Base-by-base conservation (phyloP, 2,329 filamentous ascomycete genomes). In the Aspergillus novofumigatus region DNA sequence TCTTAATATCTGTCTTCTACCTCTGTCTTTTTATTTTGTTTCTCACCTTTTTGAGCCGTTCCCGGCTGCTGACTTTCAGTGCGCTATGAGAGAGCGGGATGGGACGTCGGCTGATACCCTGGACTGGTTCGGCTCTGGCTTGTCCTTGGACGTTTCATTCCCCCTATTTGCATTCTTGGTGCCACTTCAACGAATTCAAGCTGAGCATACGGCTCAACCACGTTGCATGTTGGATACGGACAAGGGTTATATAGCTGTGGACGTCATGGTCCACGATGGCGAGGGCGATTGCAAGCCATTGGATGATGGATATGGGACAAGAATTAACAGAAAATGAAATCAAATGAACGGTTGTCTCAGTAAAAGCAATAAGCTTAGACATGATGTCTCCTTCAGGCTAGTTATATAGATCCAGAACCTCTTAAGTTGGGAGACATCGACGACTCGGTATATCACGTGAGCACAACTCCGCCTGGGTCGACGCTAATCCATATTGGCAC, bases 151-250 rank as follows among this genome's bases (percentile, higher is more conserved):
- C 59, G 61, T 58, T 52, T 57, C 58, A 57, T 61, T 60, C 56
- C 62, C 54, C 48, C 52, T 55, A 54, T 67, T 62, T 67, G 57
- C 63, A 62, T 65, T 63, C 66, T 61, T 63, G 63, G 65, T 68
- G 63, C 62, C 63, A 64, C 65, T 64, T 55, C 52, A 59, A 49
- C 58, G 56, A 61, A 59, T 53, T 60, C 59, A 64, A 60, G 42
- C 61, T 52, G 59, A 61, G 61, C 59, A 57, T 59, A 58, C 53
- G 55, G 62, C 57, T 56, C 52, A 54, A 51, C 56, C 60, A 47
- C 44, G 44, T 57, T 58, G 56, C 58, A 57, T 60, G 52, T 52
- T 55, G 52, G 59, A 56, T 53, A 38, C 45, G 59, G 56, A 58
- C 38, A 60, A 51, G 54, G 56, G 52, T 59, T 58, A 58, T 56